phyloP scores from a whole-genome alignment of 2,329 filamentous ascomycete genomes.

The Teratosphaeriaceae sp. region DNA sequence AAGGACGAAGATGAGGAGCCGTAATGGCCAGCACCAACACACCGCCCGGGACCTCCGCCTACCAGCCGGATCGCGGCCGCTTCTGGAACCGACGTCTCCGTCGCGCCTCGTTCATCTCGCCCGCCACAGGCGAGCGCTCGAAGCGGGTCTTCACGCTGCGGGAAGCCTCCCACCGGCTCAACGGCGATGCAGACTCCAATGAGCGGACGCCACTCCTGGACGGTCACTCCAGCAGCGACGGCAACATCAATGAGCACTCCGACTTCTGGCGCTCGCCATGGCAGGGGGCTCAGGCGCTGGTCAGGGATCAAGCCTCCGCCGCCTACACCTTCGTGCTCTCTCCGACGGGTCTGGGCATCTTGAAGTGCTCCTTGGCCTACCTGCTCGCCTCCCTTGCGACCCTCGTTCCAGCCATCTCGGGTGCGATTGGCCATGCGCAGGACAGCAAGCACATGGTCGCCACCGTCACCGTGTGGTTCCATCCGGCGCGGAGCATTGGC shows the following conservation, averaged over 20 bases:
- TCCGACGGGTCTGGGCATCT: slow-evolving; percentile 67
- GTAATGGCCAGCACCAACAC: background rate
- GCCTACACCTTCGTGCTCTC: slow-evolving; percentile 55
- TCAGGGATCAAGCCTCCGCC: background rate
- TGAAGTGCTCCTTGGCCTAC: slow-evolving; percentile 91
- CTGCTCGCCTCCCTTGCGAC: slow-evolving; percentile 79
- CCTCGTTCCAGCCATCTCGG: slow-evolving; percentile 66
- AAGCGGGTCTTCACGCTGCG: slow-evolving; percentile 74
- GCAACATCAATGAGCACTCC: background rate
- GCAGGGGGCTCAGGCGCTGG: slow-evolving; percentile 7
- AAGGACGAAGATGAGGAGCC: background rate
- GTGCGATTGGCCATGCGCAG: slow-evolving; percentile 64
- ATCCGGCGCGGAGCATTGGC: slow-evolving; percentile 77
- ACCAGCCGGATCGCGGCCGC: slow-evolving; percentile 3
- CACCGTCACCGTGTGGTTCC: slow-evolving; percentile 91
- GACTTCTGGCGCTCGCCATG: slow-evolving; percentile 1
- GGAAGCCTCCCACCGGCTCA: slow-evolving; percentile 32
- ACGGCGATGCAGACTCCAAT: slow-evolving; percentile 36
- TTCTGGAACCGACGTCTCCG: slow-evolving; percentile 43
- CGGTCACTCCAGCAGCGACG: slow-evolving; percentile 4
- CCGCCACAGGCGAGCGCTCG: slow-evolving; percentile 76
- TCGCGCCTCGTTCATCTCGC: slow-evolving; percentile 81
- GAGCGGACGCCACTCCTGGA: slow-evolving; percentile 30
- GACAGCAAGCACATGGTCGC: slow-evolving; percentile 93
- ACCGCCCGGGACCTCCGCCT: background rate